Evolutionary conservation across 805 yeast genomes (phyloP).

Genomic region (Candida tibetensis): DNA sequence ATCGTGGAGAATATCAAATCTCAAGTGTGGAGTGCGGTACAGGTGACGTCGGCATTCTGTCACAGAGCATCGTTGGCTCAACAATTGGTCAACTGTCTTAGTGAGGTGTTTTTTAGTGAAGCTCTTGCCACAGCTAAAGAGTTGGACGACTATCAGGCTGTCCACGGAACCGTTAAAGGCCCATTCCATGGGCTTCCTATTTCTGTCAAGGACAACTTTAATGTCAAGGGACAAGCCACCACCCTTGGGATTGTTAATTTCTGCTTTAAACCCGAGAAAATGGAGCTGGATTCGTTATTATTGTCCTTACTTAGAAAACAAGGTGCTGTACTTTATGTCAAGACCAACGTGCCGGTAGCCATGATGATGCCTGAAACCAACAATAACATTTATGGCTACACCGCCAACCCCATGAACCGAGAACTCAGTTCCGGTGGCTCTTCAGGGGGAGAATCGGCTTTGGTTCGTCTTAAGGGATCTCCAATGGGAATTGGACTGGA

Average conservation of each 20-base stretch:
- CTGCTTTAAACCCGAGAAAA: constrained; percentile 32
- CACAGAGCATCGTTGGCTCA: constrained; percentile 59
- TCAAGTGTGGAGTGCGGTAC: constrained; percentile 35
- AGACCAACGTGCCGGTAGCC: constrained; percentile 53
- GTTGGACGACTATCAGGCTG: constrained; percentile 21
- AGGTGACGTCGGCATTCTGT: constrained; percentile 53
- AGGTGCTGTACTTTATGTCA: constrained; percentile 56
- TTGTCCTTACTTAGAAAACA: constrained; percentile 38
- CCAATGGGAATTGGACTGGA: constrained; percentile 55
- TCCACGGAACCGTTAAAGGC: constrained; percentile 18
- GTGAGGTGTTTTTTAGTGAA: constrained; percentile 35
- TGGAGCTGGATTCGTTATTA: constrained; percentile 35
- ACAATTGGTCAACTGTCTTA: constrained; percentile 44
- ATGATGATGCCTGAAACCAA: constrained; percentile 49
- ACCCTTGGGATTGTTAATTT: constrained; percentile 49
- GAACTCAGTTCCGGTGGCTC: constrained; percentile 50
- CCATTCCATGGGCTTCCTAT: constrained; percentile 32
- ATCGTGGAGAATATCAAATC: constrained; percentile 27
- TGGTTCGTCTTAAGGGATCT: constrained; percentile 44
- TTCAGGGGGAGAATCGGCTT: constrained; percentile 54
- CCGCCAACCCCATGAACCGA: constrained; percentile 45
- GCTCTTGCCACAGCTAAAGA: constrained; percentile 22
- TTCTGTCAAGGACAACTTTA: constrained; percentile 43
- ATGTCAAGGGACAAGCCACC: constrained; percentile 47
- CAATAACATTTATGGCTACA: constrained; percentile 45